Evolutionary conservation across 768 basidiomycete genomes (phyloP).

Genomic region (Lactifluus hygrophoroides): DNA sequence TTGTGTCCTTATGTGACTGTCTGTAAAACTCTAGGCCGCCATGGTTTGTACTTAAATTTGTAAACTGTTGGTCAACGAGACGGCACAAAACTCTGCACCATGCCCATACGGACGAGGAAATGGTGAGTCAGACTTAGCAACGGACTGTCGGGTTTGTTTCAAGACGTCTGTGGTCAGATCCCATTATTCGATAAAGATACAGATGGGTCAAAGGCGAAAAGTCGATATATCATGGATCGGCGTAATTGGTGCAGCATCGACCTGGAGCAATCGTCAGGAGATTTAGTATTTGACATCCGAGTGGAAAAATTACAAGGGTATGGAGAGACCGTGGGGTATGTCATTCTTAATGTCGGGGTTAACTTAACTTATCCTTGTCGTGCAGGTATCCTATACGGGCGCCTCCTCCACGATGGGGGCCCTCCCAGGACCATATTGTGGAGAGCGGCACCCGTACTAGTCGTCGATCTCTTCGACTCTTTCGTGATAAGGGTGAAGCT

Average conservation of each 20-base stretch:
- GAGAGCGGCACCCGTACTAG: no score
- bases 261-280: slow-evolving; percentile 49
- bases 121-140: slow-evolving; percentile 41
- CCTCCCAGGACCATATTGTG: neutral
- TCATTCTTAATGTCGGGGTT: slow-evolving; percentile 4
- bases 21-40: slow-evolving; percentile 54
- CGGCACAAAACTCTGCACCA: slow-evolving; percentile 81
- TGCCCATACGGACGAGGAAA: slow-evolving; percentile 76
- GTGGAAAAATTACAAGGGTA: slow-evolving; percentile 79
- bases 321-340: slow-evolving; percentile 76
- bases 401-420: slow-evolving; percentile 27
- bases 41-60: slow-evolving; percentile 63
- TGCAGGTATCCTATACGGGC: slow-evolving; percentile 25
- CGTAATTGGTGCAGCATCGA: slow-evolving; percentile 80
- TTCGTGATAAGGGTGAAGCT: no score
- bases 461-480: neutral
- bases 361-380: neutral
- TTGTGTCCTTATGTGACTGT: neutral
- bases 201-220: slow-evolving; percentile 62
- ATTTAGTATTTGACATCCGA: slow-evolving; percentile 73
- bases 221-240: slow-evolving; percentile 76
- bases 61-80: slow-evolving; percentile 71
- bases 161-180: slow-evolving; percentile 36
- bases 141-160: neutral
- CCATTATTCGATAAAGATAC: slow-evolving; percentile 73